A percentile compares a stretch with the other conserved stretches of the same genome.
These are phyloP conservation scores for Blastobotrys terrestris DNA, from an alignment of 805 yeast genomes.

Conservation along the genomic window DNA sequence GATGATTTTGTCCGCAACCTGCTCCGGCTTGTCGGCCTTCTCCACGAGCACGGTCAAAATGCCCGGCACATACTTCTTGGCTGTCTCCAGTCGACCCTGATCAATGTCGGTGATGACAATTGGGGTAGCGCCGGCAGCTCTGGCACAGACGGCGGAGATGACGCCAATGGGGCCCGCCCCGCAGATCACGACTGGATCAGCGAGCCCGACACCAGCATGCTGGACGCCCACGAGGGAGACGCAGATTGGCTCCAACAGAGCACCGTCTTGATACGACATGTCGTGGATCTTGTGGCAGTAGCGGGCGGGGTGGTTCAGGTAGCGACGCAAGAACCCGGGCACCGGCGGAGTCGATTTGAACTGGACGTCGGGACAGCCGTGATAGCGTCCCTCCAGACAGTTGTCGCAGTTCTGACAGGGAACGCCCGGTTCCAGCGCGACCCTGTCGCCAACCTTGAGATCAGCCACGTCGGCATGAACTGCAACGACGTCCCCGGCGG, in stretches of 20 bases:
- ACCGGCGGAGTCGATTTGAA: conserved; percentile 36
- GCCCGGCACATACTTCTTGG: conserved; percentile 41
- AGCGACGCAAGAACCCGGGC: conserved; percentile 32
- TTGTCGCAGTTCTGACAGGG: conserved; percentile 40
- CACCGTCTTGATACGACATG: conserved; percentile 48
- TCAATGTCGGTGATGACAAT: conserved; percentile 45
- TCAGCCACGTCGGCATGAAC: conserved; percentile 44
- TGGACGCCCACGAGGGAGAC: conserved; percentile 50
- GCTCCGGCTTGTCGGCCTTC: conserved; percentile 34
- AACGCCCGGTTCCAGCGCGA: conserved; percentile 44
- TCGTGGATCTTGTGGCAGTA: conserved; percentile 33
- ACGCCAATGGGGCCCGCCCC: conserved; percentile 62
- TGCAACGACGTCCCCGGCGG: conserved; percentile 45
- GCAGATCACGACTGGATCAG: conserved; percentile 42
- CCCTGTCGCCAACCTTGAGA: conserved; percentile 42
- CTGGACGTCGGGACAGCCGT: conserved; percentile 33
- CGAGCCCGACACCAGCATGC: conserved; percentile 42
- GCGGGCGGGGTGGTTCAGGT: conserved; percentile 33
- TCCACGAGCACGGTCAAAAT: conserved; percentile 41
- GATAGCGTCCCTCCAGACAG: conserved; percentile 32
- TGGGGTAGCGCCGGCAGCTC: conserved; percentile 50
- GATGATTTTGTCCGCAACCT: conserved; percentile 25
- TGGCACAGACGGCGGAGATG: conserved; percentile 41
- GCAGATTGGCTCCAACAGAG: conserved; percentile 48
- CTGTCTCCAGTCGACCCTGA: conserved; percentile 40